Evolutionary conservation across 2,329 filamentous ascomycete genomes (phyloP).

Genomic region (Alternaria brassicicola): DNA sequence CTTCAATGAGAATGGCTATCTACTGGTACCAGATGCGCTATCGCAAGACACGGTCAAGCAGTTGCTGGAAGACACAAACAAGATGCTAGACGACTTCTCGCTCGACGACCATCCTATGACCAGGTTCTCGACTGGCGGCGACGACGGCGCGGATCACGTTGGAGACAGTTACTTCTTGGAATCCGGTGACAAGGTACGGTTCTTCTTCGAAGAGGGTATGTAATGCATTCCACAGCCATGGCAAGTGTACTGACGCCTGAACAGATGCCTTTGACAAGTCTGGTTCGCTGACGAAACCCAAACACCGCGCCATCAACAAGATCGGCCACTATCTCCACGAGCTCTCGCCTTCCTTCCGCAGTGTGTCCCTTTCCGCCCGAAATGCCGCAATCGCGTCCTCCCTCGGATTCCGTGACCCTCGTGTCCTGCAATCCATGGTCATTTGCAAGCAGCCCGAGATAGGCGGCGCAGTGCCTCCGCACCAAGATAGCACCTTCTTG

Average conservation of each 20-base stretch:
- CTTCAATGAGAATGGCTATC: slow-evolving; percentile 86
- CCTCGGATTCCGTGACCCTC: slow-evolving; percentile 77
- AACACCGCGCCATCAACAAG: slow-evolving; percentile 81
- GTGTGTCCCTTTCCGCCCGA: slow-evolving; percentile 58
- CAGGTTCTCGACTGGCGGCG: slow-evolving; percentile 84
- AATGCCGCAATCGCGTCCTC: slow-evolving; percentile 70
- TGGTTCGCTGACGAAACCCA: slow-evolving; percentile 75
- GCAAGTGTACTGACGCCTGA: neutral
- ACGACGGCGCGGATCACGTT: slow-evolving; percentile 72
- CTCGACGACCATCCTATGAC: slow-evolving; percentile 90
- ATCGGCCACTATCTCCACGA: slow-evolving; percentile 60
- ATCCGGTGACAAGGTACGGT: slow-evolving; percentile 89
- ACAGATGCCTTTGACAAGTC: slow-evolving; percentile 74
- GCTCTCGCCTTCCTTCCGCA: slow-evolving; percentile 56
- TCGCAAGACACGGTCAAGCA: slow-evolving; percentile 66
- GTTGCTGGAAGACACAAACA: slow-evolving; percentile 76
- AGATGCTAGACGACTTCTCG: slow-evolving; percentile 75
- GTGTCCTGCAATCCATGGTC: slow-evolving; percentile 90
- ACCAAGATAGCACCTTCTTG: slow-evolving; percentile 91
- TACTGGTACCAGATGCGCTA: slow-evolving; percentile 82
- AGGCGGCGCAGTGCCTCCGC: slow-evolving; percentile 85
- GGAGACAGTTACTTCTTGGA: slow-evolving; percentile 93
- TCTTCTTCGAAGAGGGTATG: slow-evolving; percentile 87
- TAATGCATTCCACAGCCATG: neutral
- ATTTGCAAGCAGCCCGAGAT: slow-evolving; percentile 99